Conservation (phyloP, 2,329 filamentous ascomycete genomes). For the Fusarium poae region DNA sequence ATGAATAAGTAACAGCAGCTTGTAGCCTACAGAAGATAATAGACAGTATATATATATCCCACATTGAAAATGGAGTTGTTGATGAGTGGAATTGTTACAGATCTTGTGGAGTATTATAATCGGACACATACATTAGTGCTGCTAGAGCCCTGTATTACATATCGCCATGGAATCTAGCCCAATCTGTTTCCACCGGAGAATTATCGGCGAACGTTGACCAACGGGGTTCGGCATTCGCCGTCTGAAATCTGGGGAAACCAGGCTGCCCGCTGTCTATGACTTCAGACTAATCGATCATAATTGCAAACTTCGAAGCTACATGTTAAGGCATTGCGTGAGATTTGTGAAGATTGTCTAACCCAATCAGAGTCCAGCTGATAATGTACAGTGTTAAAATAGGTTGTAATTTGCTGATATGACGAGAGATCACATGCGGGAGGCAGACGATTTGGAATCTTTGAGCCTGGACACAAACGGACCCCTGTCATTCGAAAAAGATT, state of each 20-base stretch:
- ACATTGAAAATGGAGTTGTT: slow-evolving; percentile 1
- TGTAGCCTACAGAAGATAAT: slow-evolving; percentile 9
- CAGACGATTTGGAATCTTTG: slow-evolving; percentile 38
- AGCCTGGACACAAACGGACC: slow-evolving; percentile 5
- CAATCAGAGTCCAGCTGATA: background rate
- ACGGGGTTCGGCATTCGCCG: slow-evolving; percentile 27
- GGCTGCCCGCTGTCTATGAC: background rate
- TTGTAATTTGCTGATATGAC: slow-evolving; percentile 31
- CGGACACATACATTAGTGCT: slow-evolving; percentile 21
- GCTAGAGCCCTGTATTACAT: background rate
- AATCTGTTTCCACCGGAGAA: slow-evolving; percentile 12
- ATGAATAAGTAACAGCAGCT: slow-evolving; percentile 5
- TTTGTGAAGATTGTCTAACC: background rate
- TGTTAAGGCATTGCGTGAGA: background rate
- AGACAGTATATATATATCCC: slow-evolving; percentile 23
- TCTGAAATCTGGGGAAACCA: slow-evolving; percentile 1
- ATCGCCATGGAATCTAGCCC: too few relatives aligned
- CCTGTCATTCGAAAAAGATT: slow-evolving; percentile 31
- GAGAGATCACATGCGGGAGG: slow-evolving; percentile 26
- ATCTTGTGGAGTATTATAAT: slow-evolving; percentile 9
- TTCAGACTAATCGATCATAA: background rate
- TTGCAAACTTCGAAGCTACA: background rate
- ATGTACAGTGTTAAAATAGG: background rate
- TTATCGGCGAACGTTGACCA: slow-evolving; percentile 16
- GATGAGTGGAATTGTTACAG: background rate